Evolutionary conservation across 2,329 filamentous ascomycete genomes (phyloP), one percentile per base, ranked within the genome.

Genomic region (Penicillium sp.): DNA sequence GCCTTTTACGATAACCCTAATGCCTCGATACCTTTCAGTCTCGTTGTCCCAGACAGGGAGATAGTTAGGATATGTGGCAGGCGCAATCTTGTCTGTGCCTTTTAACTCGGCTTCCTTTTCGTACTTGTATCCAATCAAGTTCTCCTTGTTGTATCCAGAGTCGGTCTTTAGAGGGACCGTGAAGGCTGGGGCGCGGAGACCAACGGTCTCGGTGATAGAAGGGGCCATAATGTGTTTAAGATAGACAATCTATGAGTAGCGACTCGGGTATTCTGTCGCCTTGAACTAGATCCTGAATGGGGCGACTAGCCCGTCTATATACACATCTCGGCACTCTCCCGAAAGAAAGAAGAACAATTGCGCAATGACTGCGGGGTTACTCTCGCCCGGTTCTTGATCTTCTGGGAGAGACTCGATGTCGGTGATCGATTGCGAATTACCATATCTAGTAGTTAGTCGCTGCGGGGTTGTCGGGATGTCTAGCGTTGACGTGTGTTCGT

Each of bases 51-150:
- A 40, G 1, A 81, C 83, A 2, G 86, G 86, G 7, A 89, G 78
- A 65, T 91, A 91, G 63, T 89, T 76, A 3, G 83, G 83, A 57
- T 88, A 90, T 64, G 82, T 77, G 5, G 79, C 78, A 8, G 80
- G 76, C 13, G 77, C 71, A 57, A 80, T 74, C 52, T 75, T 78
- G 2, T 65, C 74, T 9, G 75, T 78, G 3, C 80, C 80, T 43
- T 80, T 72, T 32, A 80, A 56, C 56, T 83, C 81, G 4, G 70
- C 66, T 0, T 81, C 78, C 52, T 76, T 75, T 42, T 75, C 71
- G 42, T 65, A 67, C 15, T 59, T 61, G 46, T 68, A 67, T 40
- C 67, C 67, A 24, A 66, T 62, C 37, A 66, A 39, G 40, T 66
- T 65, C 52, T 71, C 69, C 59, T 72, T 72, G 47, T 71, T 70